Base-by-base conservation (phyloP, 768 basidiomycete genomes). In the Glaciozyma antarctica region DNA sequence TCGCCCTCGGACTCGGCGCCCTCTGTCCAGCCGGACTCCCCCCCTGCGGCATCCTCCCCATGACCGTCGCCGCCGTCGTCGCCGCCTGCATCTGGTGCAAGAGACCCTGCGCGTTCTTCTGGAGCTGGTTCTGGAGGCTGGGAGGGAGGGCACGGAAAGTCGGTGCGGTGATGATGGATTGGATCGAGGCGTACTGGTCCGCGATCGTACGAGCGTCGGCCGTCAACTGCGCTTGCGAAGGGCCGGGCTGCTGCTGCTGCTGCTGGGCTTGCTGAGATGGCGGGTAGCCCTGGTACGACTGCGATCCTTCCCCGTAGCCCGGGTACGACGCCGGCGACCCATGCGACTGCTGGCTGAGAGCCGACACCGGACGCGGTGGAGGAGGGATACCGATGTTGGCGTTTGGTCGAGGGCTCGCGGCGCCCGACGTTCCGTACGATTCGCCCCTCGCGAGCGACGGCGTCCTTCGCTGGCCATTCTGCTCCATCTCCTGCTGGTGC, bases 111-210 rank as follows among this genome's bases (percentile, higher is more conserved):
- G 62, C 62, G 34, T 61, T 60, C 21, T 10, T 16, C 28, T 68
- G 67, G 9, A 68, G 43, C 34, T 68, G 60, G 21, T 58, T 48
- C 44, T 68, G 67, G 10, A 64, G n/a, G 17, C 30, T 17, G 12
- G 63, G 60, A 16, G 67, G 63, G 2, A 68, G 49, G 17, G 58
- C 49, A 21, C 67, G 63, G 60, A 64, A 68, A 9, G 60, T 54
- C 9, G 67, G 56, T 5, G 60, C 62, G 7, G 41, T 45, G 51
- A 68, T 61, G 60, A 68, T 58, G 22, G 63, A 34, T 32, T 63
- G 67, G n/a, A 68, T 49, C 17, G 47, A 24, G 22, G 49, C 45
- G 64, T 60, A 65, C 32, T 61, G 58, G 22, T 69, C 68, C 17
- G 59, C 34, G 7, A 54, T 5, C 3, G 68, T 21, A 24, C 64